Evolutionary conservation across 148 eudicot species (phyloP).

Genomic region (Nyssa sinensis): DNA sequence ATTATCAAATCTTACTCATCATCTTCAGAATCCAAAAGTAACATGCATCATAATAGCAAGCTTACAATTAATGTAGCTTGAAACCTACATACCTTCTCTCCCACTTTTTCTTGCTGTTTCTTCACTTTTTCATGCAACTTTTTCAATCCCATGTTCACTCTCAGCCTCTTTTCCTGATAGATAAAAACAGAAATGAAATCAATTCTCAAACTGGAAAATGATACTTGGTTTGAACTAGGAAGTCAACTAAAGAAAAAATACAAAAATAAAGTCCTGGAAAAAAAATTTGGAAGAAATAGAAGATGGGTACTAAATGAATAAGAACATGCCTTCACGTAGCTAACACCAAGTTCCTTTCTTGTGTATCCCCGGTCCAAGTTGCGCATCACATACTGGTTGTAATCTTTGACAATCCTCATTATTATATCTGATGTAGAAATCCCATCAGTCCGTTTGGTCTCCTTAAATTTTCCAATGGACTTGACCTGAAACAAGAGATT

Average conservation of each 20-base stretch:
- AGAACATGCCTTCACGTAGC: conserved; percentile 66
- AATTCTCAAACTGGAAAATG: neutral
- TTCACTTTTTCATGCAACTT: conserved; percentile 66
- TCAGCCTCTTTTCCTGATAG: conserved; percentile 62
- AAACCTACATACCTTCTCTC: conserved; percentile 51
- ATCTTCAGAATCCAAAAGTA: neutral
- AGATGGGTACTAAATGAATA: neutral
- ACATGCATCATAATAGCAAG: neutral
- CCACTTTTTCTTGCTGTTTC: conserved; percentile 78
- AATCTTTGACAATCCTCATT: conserved; percentile 76
- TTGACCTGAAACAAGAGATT: conserved; percentile 47
- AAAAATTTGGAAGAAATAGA: conserved; percentile 1
- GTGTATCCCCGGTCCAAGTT: conserved; percentile 81
- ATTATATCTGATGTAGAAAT: conserved; percentile 74
- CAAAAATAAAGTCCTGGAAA: neutral
- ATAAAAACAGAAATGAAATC: neutral
- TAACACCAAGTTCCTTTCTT: conserved; percentile 72
- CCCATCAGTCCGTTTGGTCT: conserved; percentile 69
- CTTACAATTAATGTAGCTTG: neutral
- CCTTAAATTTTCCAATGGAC: conserved; percentile 61
- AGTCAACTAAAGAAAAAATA: neutral
- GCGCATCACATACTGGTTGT: conserved; percentile 76
- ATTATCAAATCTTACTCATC: neutral
- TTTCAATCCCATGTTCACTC: conserved; percentile 65
- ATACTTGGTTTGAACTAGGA: no score